Base-by-base conservation (phyloP, 2,329 filamentous ascomycete genomes). In the Rhexocercosporidium sp. region DNA sequence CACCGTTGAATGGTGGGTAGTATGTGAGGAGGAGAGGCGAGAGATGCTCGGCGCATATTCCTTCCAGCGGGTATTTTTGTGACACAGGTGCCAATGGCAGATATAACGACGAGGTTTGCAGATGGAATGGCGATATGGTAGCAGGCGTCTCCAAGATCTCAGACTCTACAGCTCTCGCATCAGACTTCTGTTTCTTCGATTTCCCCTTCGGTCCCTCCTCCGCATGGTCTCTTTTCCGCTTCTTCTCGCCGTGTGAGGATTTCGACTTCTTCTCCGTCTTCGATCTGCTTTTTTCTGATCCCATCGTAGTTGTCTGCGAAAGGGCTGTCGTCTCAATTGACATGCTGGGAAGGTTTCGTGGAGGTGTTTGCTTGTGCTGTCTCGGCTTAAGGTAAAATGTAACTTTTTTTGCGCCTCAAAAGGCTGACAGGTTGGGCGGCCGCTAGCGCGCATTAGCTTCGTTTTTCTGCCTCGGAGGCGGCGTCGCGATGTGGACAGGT, bases 91-190 rank as follows among this genome's bases (percentile, higher is more conserved):
- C 91, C 69, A 96, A 83, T 1, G 91, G 87, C 70, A 94, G 85
- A 80, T 92, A 94, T 73, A 97, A 86, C 1, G 94, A 94, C 49
- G 93, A 87, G 25, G 91, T 93, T 75, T 95, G 90, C 31, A 88
- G 87, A 77, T 89, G 89, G 80, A 97, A 95, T 18, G 94, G 92
- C 53, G 91, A 92, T 70, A 79, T 81, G 59, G 79, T 61, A 22
- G 56, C 54, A 16, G 59, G 46, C 44, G 29, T 47, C 53, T 70
- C 65, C n/a, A 56, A n/a, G 16, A 56, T 51, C 60, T 66, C 61
- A 34, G 61, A 16, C n/a, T 56, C 56, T 44, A 31, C 71, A 62
- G 67, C 72, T 66, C 59, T 70, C 61, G 82, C 82, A 31, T 80
- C 77, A 5, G 80, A 78, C 44, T 79, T 77, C 56, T 77, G 76